Percentiles rank a stretch among this genome's conserved stretches.
Evolutionary conservation across 257 asterid species (phyloP).

Genomic region (Vinca minor): DNA sequence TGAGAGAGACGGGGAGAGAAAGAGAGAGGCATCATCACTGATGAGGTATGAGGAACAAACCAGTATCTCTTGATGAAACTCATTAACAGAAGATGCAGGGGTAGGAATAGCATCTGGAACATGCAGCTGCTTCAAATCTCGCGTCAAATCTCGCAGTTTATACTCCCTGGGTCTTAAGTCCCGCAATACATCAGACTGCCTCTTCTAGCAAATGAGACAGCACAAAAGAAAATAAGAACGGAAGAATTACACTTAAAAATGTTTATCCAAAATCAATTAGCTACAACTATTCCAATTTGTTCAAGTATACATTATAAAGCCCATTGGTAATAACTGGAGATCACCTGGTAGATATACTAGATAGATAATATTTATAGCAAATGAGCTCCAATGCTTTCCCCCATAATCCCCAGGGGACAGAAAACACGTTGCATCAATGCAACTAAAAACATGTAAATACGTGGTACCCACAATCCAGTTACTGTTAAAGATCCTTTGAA

Average conservation of each 20-base stretch:
- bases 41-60: constrained; percentile 40
- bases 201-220: constrained; percentile 36
- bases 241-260: constrained; percentile 2
- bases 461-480: not conserved
- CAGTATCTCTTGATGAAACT: constrained; percentile 58
- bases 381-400: not conserved
- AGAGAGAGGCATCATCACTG: no score
- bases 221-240: constrained; percentile 10
- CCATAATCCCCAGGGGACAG: not conserved
- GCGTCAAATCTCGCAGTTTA: constrained; percentile 51
- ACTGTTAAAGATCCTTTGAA: not conserved
- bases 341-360: not conserved
- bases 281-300: not conserved
- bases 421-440: not conserved
- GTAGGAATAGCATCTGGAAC: constrained; percentile 42
- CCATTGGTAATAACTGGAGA: not conserved
- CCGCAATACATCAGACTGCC: constrained; percentile 41
- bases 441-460: not conserved
- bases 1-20: no score
- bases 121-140: constrained; percentile 48
- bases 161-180: constrained; percentile 42
- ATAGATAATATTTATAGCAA: not conserved
- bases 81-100: constrained; percentile 52
- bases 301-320: not conserved
- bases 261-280: not conserved